Evolutionary conservation across 2,329 filamentous ascomycete genomes (phyloP).

Genomic region (Scolecobasidium constrictum): DNA sequence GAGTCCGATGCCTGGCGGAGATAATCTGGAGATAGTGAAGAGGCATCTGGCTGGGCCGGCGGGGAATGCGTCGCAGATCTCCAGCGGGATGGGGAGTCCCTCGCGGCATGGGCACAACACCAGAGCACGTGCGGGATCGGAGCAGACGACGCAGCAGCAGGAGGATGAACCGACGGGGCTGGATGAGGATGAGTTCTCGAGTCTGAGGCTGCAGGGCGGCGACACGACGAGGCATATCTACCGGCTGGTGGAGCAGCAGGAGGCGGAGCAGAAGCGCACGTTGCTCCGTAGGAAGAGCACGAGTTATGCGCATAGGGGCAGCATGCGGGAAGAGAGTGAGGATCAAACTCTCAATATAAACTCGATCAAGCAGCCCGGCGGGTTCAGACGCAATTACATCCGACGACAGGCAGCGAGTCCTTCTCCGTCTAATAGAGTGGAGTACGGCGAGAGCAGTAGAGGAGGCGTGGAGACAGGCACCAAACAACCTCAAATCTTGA

Average conservation of each 20-base stretch:
- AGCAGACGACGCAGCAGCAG: conserved; percentile 5
- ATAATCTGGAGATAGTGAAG: conserved; percentile 85
- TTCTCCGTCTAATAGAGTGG: conserved; percentile 29
- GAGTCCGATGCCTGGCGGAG: conserved; percentile 54
- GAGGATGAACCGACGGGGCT: conserved; percentile 25
- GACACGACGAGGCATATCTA: conserved; percentile 94
- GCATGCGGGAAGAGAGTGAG: conserved; percentile 62
- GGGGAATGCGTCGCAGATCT: conserved; percentile 7
- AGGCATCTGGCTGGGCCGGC: conserved; percentile 69
- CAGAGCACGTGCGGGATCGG: neutral
- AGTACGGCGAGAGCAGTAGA: conserved; percentile 14
- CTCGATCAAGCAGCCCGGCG: conserved; percentile 84
- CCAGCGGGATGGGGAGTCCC: conserved; percentile 17
- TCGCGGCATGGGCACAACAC: conserved; percentile 9
- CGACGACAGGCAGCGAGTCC: conserved; percentile 63
- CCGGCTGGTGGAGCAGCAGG: conserved; percentile 86
- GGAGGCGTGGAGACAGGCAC: conserved; percentile 15
- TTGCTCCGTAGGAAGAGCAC: conserved; percentile 75
- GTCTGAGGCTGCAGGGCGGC: conserved; percentile 81
- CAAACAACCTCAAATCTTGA: conserved; percentile 55
- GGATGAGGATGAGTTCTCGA: conserved; percentile 78
- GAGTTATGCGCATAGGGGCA: conserved; percentile 26
- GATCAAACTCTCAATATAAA: conserved; percentile 75
- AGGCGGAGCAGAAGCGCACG: conserved; percentile 40
- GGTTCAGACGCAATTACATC: conserved; percentile 84